Conservation (phyloP, 306 rosid species). For the Abrus precatorius region DNA sequence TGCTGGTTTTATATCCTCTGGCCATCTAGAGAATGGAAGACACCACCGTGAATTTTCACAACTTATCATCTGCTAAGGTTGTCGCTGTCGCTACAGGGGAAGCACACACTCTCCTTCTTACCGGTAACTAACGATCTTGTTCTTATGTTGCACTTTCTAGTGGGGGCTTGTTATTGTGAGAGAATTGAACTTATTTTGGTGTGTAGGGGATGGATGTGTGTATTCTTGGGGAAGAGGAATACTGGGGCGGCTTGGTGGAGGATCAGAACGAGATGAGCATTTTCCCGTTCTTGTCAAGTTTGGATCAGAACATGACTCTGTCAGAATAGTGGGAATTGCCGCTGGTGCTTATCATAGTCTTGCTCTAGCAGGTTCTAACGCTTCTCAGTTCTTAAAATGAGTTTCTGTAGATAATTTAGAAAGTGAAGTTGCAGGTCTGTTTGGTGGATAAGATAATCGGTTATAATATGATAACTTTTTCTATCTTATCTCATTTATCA, state of each 20-base stretch:
- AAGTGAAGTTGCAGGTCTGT: too few species aligned
- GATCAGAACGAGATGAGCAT: slow-evolving; percentile 67
- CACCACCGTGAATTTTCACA: not conserved
- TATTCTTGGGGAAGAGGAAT: slow-evolving; percentile 96
- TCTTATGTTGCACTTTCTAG: too few species aligned
- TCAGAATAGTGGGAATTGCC: slow-evolving; percentile 72
- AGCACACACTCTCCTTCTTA: slow-evolving; percentile 50
- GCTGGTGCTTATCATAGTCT: slow-evolving; percentile 95
- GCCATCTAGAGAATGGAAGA: slow-evolving; percentile 37
- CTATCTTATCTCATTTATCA: too few species aligned
- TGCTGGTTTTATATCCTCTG: too few species aligned
- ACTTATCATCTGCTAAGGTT: slow-evolving; percentile 26
- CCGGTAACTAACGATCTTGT: slow-evolving; percentile 29
- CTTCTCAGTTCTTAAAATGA: slow-evolving; percentile 16
- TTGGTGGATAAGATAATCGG: too few species aligned
- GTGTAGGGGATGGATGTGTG: slow-evolving; percentile 75
- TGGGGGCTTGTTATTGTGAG: too few species aligned
- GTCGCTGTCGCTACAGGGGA: slow-evolving; percentile 48
- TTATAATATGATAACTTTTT: too few species aligned
- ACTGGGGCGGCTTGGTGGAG: slow-evolving; percentile 88
- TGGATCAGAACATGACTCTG: slow-evolving; percentile 37
- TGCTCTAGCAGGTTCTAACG: slow-evolving; percentile 77
- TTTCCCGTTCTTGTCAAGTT: slow-evolving; percentile 69
- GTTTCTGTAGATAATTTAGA: too few species aligned
- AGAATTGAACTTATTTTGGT: not conserved